Evolutionary conservation across 345 rosid genomes (phyloP).

Genomic region (Pistacia atlantica): DNA sequence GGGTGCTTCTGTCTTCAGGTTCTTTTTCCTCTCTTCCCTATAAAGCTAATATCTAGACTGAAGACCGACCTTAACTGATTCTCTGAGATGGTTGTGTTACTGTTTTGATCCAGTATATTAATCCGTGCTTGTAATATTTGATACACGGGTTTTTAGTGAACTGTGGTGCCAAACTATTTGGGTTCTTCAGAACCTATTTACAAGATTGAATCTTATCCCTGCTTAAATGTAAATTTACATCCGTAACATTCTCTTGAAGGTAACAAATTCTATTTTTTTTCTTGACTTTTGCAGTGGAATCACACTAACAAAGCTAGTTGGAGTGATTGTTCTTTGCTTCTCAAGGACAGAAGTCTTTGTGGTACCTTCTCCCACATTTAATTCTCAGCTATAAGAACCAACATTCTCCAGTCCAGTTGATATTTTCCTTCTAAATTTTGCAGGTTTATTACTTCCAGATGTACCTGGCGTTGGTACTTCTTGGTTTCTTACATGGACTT

Average conservation of each 20-base stretch:
- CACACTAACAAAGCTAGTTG: conserved; percentile 90
- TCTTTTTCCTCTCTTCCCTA: conserved; percentile 11
- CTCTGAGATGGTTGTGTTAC: background rate
- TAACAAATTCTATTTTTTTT: background rate
- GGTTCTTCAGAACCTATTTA: background rate
- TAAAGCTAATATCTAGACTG: background rate
- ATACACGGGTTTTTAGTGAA: background rate
- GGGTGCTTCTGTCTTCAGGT: conserved; percentile 99
- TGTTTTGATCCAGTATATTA: background rate
- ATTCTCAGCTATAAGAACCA: background rate
- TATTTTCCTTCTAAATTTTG: background rate
- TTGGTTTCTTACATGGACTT: conserved; percentile 94
- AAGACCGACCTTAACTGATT: background rate
- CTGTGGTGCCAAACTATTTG: background rate
- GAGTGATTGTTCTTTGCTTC: conserved; percentile 94
- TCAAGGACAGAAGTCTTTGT: conserved; percentile 94
- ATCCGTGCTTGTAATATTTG: background rate
- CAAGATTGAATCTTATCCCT: background rate
- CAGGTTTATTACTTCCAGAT: conserved; percentile 98
- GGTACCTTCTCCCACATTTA: conserved; percentile 41
- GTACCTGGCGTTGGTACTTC: conserved; percentile 93
- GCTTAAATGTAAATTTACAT: background rate
- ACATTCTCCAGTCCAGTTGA: background rate
- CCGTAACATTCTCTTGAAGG: background rate
- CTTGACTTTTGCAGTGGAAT: conserved; percentile 65